Percentiles rank a stretch among this genome's conserved stretches.
These are phyloP conservation scores for Colletotrichum magnum DNA, from an alignment of 2,329 filamentous ascomycete species.

Conservation along the genomic window DNA sequence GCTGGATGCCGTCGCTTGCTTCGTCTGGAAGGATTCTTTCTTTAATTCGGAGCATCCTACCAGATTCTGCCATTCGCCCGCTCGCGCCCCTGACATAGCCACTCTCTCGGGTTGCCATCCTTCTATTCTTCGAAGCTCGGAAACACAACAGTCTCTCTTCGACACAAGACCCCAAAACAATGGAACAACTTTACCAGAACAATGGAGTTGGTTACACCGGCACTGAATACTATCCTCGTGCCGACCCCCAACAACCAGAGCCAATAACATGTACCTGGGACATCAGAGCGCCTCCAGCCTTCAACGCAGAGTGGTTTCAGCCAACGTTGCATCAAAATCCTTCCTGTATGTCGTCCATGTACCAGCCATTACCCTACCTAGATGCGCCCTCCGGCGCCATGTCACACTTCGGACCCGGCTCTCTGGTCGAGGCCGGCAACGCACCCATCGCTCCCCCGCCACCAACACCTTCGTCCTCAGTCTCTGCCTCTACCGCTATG, in stretches of 20 bases:
- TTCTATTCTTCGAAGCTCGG: neutral
- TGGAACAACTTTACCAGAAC: conserved; percentile 5
- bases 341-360: neutral
- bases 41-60: conserved; percentile 9
- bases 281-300: neutral
- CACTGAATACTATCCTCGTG: neutral
- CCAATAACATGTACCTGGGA: neutral
- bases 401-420: conserved; percentile 13
- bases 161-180: neutral
- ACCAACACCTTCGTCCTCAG: no score
- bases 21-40: neutral
- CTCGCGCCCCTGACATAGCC: neutral
- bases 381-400: neutral
- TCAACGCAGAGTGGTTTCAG: conserved; percentile 21
- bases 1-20: neutral
- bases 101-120: neutral
- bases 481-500: neutral
- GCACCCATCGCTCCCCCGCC: neutral
- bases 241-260: neutral
- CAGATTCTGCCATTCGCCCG: conserved; percentile 12
- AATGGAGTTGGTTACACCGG: no score
- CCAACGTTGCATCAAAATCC: conserved; percentile 15
- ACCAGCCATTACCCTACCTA: conserved; percentile 15
- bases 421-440: conserved; percentile 7
- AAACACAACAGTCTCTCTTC: neutral